phyloP scores from a whole-genome alignment of 2,329 filamentous ascomycete species.

The Neocucurbitaria cava region DNA sequence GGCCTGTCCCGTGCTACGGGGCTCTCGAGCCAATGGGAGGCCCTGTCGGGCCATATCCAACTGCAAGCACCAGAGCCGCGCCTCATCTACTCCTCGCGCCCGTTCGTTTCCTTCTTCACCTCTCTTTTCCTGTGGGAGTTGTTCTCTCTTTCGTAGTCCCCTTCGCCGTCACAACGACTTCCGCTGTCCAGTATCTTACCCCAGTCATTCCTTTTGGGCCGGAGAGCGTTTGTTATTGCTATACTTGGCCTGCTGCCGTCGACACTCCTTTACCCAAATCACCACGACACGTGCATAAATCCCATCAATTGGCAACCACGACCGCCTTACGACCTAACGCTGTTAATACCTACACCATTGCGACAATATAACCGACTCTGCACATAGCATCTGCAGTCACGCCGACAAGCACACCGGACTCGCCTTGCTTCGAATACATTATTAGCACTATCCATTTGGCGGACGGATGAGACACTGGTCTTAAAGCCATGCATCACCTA shows the following conservation, averaged over 20 bases:
- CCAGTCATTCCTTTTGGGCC: conserved; percentile 50
- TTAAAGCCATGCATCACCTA: conserved; percentile 37
- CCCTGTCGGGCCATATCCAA: conserved; percentile 32
- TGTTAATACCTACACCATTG: conserved; percentile 38
- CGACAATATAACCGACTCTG: conserved; percentile 5
- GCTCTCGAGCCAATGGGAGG: conserved; percentile 23
- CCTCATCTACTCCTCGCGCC: conserved; percentile 45
- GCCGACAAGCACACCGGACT: conserved; percentile 8
- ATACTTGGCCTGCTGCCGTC: conserved; percentile 11
- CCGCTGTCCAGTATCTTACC: conserved; percentile 43
- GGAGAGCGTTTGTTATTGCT: conserved; percentile 29
- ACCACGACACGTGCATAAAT: conserved; percentile 13
- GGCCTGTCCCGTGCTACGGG: conserved; percentile 27
- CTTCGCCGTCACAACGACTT: conserved; percentile 19
- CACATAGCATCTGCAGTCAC: conserved; percentile 6
- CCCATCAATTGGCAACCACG: conserved; percentile 25
- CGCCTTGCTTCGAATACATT: conserved; percentile 26
- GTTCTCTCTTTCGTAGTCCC: conserved; percentile 41
- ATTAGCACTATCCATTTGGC: conserved; percentile 17
- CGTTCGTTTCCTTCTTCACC: conserved; percentile 39
- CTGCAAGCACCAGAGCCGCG: conserved; percentile 26
- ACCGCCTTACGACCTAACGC: conserved; percentile 45
- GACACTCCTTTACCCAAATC: conserved; percentile 24
- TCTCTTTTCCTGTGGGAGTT: conserved; percentile 40
- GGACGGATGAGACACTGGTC: conserved; percentile 26